phyloP scores from a whole-genome alignment of 78 protist species.

The Carpediemonas membranifera region DNA sequence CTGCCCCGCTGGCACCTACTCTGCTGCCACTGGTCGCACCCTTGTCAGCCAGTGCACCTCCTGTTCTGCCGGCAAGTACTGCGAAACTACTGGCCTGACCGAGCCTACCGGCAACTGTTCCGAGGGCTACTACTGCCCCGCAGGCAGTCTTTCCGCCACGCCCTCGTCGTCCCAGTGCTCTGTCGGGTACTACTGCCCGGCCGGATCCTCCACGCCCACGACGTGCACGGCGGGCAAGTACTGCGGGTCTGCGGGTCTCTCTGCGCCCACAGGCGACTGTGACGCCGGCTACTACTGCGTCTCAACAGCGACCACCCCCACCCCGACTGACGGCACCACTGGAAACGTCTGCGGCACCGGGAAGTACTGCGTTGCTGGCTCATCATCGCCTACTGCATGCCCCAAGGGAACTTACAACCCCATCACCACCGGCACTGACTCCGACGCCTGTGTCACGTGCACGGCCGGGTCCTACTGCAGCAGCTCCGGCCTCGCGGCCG shows the following conservation, averaged over 20 bases:
- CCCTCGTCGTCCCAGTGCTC: background rate
- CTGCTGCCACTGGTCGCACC: background rate
- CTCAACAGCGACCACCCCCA: background rate
- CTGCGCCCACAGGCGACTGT: no score
- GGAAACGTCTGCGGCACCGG: conserved; percentile 22
- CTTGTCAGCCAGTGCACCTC: background rate
- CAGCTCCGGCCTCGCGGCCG: conserved; percentile 1
- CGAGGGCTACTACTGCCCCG: background rate
- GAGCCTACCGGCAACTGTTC: background rate
- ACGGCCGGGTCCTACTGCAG: conserved; percentile 26
- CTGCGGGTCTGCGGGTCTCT: background rate
- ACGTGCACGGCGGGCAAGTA: background rate
- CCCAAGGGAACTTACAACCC: background rate
- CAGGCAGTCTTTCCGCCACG: background rate
- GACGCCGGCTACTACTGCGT: conserved; percentile 2
- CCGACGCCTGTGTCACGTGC: conserved; percentile 8
- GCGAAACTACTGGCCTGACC: background rate
- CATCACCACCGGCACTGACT: background rate
- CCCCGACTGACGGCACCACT: conserved; percentile 8
- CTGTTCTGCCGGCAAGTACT: conserved; percentile 10
- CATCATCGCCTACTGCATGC: background rate
- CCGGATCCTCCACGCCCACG: background rate
- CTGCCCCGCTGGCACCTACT: background rate
- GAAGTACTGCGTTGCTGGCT: background rate
- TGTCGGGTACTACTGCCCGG: background rate